Evolutionary conservation across 768 basidiomycete species (phyloP).

Genomic region (Dictyophora rubrovolvata): DNA sequence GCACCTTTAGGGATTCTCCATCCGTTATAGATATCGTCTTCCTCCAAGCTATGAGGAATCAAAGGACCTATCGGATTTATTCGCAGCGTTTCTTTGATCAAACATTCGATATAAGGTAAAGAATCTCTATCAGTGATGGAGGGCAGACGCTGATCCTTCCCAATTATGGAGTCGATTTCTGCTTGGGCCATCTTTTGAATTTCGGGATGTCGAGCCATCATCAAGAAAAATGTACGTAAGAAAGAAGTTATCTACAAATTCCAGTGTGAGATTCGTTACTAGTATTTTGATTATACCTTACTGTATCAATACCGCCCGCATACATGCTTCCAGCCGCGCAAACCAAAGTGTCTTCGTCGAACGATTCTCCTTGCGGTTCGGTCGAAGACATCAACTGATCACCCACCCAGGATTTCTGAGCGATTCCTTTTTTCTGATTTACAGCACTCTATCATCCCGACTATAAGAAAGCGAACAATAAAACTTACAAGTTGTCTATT

Average conservation of each 20-base stretch:
- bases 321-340: not conserved
- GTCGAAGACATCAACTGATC: not conserved
- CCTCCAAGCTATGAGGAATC: conserved; percentile 17
- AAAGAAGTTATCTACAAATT: conserved; percentile 11
- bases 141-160: conserved; percentile 10
- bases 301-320: not conserved
- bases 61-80: too few species aligned
- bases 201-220: conserved; percentile 10
- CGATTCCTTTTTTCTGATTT: too few species aligned
- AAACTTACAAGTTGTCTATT: conserved; percentile 5
- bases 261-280: conserved; percentile 10
- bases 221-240: conserved; percentile 3
- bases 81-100: conserved; percentile 10
- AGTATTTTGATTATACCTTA: too few species aligned
- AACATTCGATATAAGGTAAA: conserved; percentile 9
- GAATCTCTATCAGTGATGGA: conserved; percentile 1
- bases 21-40: conserved; percentile 11
- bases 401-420: too few species aligned
- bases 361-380: not conserved
- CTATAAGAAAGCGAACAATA: not conserved
- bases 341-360: not conserved
- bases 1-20: conserved; percentile 27
- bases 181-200: conserved; percentile 11
- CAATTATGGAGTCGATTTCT: conserved; percentile 12
- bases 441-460: too few species aligned